Evolutionary conservation across 2,329 filamentous ascomycete genomes (phyloP).

Genomic region (Xylariaceae sp.): DNA sequence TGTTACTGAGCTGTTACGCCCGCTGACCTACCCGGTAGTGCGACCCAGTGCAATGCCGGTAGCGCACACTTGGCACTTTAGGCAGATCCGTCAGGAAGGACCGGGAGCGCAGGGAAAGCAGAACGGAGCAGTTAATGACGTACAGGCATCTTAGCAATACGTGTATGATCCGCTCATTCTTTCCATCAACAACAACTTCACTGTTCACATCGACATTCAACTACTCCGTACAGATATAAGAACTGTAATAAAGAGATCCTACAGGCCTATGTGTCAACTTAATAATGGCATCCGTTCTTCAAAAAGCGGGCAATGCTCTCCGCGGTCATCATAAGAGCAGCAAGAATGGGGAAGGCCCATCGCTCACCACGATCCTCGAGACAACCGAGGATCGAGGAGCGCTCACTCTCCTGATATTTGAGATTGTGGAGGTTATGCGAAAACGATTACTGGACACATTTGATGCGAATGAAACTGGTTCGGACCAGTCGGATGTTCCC

Average conservation of each 20-base stretch:
- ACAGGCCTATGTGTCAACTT: too few species aligned
- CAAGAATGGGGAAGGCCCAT: constrained; percentile 23
- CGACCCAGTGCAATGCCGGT: too few species aligned
- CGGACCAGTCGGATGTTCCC: constrained; percentile 8
- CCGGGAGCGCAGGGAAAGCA: too few species aligned
- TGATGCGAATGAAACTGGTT: constrained; percentile 22
- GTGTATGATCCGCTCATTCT: neutral
- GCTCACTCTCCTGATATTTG: constrained; percentile 27
- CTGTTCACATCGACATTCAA: neutral
- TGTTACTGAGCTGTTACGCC: too few species aligned
- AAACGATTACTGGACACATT: constrained; percentile 23
- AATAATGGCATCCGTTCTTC: constrained; percentile 25
- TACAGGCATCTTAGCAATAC: neutral
- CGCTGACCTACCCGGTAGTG: too few species aligned
- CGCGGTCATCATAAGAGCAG: constrained; percentile 16
- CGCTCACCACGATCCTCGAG: constrained; percentile 26
- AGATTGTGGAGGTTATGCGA: constrained; percentile 29
- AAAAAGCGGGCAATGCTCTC: constrained; percentile 24
- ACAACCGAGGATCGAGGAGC: constrained; percentile 26
- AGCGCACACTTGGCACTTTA: too few species aligned
- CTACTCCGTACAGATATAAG: too few species aligned
- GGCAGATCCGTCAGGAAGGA: too few species aligned
- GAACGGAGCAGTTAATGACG: neutral
- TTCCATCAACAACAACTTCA: neutral
- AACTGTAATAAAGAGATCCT: too few species aligned